Evolutionary conservation across 805 yeast species (phyloP), one percentile per base, ranked within the genome.

Genomic region (Debaryomyces prosopidis): DNA sequence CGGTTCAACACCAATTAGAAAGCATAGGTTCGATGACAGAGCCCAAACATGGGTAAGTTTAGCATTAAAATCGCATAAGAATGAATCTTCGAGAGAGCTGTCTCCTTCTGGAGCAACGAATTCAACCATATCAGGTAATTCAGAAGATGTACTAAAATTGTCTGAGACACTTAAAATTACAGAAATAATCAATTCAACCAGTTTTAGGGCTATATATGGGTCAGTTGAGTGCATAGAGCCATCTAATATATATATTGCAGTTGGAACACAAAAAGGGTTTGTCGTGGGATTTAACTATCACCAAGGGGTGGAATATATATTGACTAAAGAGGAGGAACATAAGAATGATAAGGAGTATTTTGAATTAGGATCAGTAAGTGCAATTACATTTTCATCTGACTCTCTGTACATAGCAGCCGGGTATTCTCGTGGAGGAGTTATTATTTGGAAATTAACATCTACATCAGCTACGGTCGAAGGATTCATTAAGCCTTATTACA

Each of bases 251-350:
- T 64, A 75, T 27, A 68, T 85, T 6, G 81, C 81, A 0, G 54
- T 90, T 6, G 97, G 96, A 2, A 90, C 97, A 0, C 55, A 76
- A 0, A 77, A 76, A 41, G 96, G 96, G 1, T 67, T 62, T 31
- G 68, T 89, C 0, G 62, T 87, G 4, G 70, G 86, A 4, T 90
- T 88, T 61, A 85, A 84, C 54, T 84, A 82, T 49, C 76, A 76
- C 36, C 96, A 91, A 60, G 70, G 68, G 26, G 58, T 87, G 3
- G 67, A 75, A 11, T 65, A 66, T 36, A 71, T 75, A 1, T 58
- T 85, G 12, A 69, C 68, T 0, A 53, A 60, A 3, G 51, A 50
- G 15, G 64, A 69, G 1, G 43, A 60, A 1, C 63, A 63, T 11
- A 37, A 23, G 7, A 20, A 28, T 10, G 19, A 42, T 31, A 28